Conservation (phyloP, 2,329 filamentous ascomycete genomes). For the Aspergillus pseudoglaucus region DNA sequence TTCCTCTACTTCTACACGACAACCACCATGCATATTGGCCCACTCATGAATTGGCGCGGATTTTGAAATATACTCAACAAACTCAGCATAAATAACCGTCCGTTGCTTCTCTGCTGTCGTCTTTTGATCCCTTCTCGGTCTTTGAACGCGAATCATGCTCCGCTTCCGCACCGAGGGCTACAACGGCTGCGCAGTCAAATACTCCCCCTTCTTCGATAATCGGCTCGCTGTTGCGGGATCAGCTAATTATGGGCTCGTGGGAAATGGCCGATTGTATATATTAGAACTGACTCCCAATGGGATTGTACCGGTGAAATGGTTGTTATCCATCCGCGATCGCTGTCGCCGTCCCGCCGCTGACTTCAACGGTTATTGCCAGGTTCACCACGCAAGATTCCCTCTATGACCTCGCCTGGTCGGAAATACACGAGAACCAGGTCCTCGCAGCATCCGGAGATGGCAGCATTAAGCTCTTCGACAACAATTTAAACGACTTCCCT, state of each 20-base stretch:
- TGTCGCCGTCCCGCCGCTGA: conserved; percentile 1
- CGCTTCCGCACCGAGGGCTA: conserved; percentile 90
- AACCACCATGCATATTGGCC: background rate
- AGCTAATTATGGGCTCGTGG: conserved; percentile 95
- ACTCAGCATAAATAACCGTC: background rate
- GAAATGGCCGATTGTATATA: conserved; percentile 85
- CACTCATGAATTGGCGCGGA: background rate
- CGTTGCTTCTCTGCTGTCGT: background rate
- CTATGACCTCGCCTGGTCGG: conserved; percentile 92
- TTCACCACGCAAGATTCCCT: conserved; percentile 97
- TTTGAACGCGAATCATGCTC: conserved; percentile 57
- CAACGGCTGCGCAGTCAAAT: conserved; percentile 96
- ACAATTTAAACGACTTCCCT: conserved; percentile 72
- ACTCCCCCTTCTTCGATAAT: conserved; percentile 96
- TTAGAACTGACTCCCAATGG: conserved; percentile 76
- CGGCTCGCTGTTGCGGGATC: conserved; percentile 82
- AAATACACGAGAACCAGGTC: conserved; percentile 92
- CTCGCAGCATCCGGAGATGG: conserved; percentile 87
- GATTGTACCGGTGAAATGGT: conserved; percentile 78
- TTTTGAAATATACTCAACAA: background rate
- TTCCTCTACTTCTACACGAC: background rate
- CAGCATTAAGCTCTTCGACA: conserved; percentile 89
- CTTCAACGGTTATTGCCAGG: conserved; percentile 38
- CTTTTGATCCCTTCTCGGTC: background rate
- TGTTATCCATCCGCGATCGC: conserved; percentile 10